These are phyloP conservation scores for Chernovozyma aurita DNA, from an alignment of 1,139 yeast species.

Conservation along the genomic window DNA sequence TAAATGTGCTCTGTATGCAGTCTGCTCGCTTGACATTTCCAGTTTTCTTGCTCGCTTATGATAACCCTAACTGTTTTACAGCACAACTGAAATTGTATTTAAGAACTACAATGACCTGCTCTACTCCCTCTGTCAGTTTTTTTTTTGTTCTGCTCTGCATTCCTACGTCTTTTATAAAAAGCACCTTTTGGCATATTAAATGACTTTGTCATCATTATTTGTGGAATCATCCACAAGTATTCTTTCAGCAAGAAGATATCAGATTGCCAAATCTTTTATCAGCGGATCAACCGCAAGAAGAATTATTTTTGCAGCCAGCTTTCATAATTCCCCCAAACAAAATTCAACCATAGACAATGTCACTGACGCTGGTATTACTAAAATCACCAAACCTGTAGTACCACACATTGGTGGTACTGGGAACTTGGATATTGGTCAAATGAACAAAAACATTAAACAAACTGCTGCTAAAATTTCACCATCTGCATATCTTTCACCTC, in stretches of 20 bases:
- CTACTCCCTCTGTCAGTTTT: not conserved
- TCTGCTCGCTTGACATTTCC: constrained; percentile 3
- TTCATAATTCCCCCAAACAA: constrained; percentile 18
- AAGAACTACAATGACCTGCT: not conserved
- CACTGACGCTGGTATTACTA: too few species aligned
- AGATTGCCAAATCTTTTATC: too few species aligned
- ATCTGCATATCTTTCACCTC: constrained; percentile 26
- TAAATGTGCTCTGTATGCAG: too few species aligned
- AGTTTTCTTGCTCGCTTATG: constrained; percentile 3
- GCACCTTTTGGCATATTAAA: too few species aligned
- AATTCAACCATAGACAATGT: constrained; percentile 9
- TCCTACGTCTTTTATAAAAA: not conserved
- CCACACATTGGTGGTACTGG: too few species aligned
- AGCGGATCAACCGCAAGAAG: too few species aligned
- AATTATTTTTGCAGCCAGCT: too few species aligned
- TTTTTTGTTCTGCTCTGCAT: not conserved
- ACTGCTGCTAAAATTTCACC: constrained; percentile 5
- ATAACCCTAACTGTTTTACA: constrained; percentile 2
- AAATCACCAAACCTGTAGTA: too few species aligned
- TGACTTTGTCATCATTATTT: too few species aligned
- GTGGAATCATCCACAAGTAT: too few species aligned
- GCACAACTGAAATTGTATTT: too few species aligned
- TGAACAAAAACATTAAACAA: not conserved
- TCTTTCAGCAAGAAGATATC: too few species aligned
- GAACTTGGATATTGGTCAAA: constrained; percentile 1